Percentiles rank a stretch among this genome's conserved stretches.
Conservation (phyloP, 441 rosid genomes). For the Erysimum cheiri region DNA sequence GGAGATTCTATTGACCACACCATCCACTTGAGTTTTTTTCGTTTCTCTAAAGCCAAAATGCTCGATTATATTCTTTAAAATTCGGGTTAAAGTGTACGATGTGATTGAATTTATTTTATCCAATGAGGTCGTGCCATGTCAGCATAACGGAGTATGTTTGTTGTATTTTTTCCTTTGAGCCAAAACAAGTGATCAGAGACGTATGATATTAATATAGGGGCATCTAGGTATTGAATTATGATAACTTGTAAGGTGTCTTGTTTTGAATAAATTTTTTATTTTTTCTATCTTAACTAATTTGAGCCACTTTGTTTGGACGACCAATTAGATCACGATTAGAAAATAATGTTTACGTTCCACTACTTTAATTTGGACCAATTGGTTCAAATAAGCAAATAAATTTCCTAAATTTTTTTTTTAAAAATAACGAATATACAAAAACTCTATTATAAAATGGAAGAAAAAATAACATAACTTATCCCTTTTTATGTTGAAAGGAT, state of each 20-base stretch:
- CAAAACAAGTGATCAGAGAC: slow-evolving; percentile 31
- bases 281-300: background rate
- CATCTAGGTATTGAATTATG: slow-evolving; percentile 25
- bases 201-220: slow-evolving; percentile 11
- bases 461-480: too few relatives aligned
- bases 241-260: background rate
- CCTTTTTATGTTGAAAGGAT: background rate
- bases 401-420: background rate
- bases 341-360: too few relatives aligned
- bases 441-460: too few relatives aligned
- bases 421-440: background rate
- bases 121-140: slow-evolving; percentile 38
- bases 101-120: slow-evolving; percentile 38
- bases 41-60: slow-evolving; percentile 28
- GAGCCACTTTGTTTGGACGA: background rate
- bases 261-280: background rate
- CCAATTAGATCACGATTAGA: background rate
- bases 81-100: slow-evolving; percentile 39
- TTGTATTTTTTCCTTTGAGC: slow-evolving; percentile 37
- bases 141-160: slow-evolving; percentile 40
- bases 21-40: slow-evolving; percentile 29
- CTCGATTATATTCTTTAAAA: slow-evolving; percentile 13
- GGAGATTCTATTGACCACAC: slow-evolving; percentile 47
- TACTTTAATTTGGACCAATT: too few relatives aligned
- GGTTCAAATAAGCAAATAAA: too few relatives aligned